Evolutionary conservation across 768 basidiomycete genomes (phyloP).

Genomic region (Rubroboletus satanas): DNA sequence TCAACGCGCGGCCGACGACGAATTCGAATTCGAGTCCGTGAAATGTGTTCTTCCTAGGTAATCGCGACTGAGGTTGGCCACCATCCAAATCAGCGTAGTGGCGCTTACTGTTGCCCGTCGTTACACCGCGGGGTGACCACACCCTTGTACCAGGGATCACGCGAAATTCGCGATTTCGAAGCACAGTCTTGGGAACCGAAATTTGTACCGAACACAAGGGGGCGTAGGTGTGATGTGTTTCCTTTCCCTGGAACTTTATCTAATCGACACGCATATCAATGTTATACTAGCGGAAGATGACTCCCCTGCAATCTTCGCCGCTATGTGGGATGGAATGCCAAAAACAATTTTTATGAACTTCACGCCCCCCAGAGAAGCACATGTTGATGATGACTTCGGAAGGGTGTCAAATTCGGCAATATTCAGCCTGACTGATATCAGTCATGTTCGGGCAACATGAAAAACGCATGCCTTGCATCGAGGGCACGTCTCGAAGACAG

Average conservation of each 20-base stretch:
- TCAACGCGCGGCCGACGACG: not conserved
- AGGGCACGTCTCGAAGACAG: not conserved
- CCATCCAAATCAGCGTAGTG: not conserved
- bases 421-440: not conserved
- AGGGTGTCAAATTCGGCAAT: not conserved
- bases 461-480: not conserved
- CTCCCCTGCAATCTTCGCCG: not conserved
- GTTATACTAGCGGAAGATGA: not conserved
- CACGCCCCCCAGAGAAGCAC: not conserved
- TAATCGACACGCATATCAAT: not conserved
- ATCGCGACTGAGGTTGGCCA: not conserved
- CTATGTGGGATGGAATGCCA: not conserved
- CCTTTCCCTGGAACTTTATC: not conserved
- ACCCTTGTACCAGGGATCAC: not conserved
- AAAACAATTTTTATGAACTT: not conserved
- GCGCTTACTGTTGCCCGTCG: conserved; percentile 1
- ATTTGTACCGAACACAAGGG: not conserved
- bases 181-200: not conserved
- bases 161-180: not conserved
- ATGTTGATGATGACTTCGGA: not conserved
- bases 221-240: not conserved
- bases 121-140: not conserved
- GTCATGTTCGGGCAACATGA: not conserved
- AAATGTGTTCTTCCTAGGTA: not conserved
- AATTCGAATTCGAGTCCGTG: not conserved